A percentile compares a stretch with the other conserved stretches of the same genome.
Conservation (phyloP, 1,284 basidiomycete genomes). For the Volvariella volvacea region DNA sequence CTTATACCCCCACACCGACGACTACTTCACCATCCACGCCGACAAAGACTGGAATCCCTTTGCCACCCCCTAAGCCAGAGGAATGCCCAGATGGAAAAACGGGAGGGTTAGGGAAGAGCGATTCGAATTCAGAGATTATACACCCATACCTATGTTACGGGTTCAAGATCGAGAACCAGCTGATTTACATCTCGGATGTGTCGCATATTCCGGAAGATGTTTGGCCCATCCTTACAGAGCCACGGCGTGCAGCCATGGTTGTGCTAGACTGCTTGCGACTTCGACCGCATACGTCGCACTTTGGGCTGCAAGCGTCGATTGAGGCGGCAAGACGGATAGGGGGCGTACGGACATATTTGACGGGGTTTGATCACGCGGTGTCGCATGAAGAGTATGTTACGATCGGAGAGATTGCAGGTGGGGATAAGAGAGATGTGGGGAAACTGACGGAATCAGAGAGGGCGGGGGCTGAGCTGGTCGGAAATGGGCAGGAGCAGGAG, state of each 20-base stretch:
- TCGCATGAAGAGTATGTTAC: constrained; percentile 62
- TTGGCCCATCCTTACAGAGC: constrained; percentile 44
- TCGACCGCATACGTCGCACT: constrained; percentile 60
- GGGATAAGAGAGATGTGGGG: constrained; percentile 19
- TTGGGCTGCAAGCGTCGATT: constrained; percentile 58
- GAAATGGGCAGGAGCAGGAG: constrained; percentile 26
- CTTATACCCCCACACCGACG: constrained; percentile 35
- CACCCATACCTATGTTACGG: constrained; percentile 66
- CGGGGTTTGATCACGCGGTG: constrained; percentile 67
- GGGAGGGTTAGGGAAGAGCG: background rate
- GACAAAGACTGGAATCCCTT: constrained; percentile 10
- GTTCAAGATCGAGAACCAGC: constrained; percentile 59
- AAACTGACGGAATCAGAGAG: constrained; percentile 31
- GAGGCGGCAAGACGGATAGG: constrained; percentile 44
- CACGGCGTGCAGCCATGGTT: constrained; percentile 37
- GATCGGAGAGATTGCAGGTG: constrained; percentile 46
- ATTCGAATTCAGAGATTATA: constrained; percentile 24
- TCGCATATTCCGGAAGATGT: constrained; percentile 66
- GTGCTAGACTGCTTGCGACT: constrained; percentile 70
- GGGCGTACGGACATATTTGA: constrained; percentile 57
- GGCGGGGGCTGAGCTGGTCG: constrained; percentile 38
- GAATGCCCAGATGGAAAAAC: background rate
- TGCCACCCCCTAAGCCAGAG: constrained; percentile 9
- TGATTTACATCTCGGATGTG: constrained; percentile 72
- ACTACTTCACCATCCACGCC: constrained; percentile 41